Evolutionary conservation across 2,329 filamentous ascomycete species (phyloP).

Genomic region (Colletotrichum nymphaeae): DNA sequence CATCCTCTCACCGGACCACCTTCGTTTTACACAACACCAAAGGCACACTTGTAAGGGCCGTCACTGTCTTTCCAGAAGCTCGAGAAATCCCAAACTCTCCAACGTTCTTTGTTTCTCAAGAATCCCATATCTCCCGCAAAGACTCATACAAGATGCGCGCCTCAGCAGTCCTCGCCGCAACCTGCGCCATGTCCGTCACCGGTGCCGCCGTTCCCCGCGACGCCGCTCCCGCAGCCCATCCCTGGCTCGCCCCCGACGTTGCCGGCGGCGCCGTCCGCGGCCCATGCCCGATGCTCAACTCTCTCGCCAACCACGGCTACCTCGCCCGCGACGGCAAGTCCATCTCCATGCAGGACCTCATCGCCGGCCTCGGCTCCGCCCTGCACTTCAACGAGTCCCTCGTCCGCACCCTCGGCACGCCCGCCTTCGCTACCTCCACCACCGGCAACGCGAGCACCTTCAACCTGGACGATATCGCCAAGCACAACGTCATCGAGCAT

Average conservation of each 20-base stretch:
- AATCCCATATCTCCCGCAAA: not conserved
- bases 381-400: constrained; percentile 36
- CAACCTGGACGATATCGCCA: constrained; percentile 35
- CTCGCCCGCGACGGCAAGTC: constrained; percentile 38
- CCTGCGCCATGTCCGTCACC: constrained; percentile 8
- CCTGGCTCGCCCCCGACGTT: constrained; percentile 20
- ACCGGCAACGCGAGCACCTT: constrained; percentile 34
- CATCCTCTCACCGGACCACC: not conserved
- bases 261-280: constrained; percentile 52
- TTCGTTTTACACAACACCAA: not conserved
- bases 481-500: constrained; percentile 44
- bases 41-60: not conserved
- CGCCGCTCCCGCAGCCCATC: constrained; percentile 15
- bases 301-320: constrained; percentile 40
- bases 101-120: not conserved
- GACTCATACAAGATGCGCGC: constrained; percentile 11
- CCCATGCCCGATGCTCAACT: constrained; percentile 41
- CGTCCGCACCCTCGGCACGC: constrained; percentile 48
- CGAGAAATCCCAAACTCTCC: not conserved
- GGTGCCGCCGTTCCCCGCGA: not conserved
- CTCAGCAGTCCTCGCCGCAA: constrained; percentile 23
- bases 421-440: constrained; percentile 39
- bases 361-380: constrained; percentile 35
- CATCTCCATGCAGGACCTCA: constrained; percentile 36
- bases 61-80: not conserved